phyloP scores from a whole-genome alignment of 2,329 filamentous ascomycete species.

The Pseudogymnoascus sp. region DNA sequence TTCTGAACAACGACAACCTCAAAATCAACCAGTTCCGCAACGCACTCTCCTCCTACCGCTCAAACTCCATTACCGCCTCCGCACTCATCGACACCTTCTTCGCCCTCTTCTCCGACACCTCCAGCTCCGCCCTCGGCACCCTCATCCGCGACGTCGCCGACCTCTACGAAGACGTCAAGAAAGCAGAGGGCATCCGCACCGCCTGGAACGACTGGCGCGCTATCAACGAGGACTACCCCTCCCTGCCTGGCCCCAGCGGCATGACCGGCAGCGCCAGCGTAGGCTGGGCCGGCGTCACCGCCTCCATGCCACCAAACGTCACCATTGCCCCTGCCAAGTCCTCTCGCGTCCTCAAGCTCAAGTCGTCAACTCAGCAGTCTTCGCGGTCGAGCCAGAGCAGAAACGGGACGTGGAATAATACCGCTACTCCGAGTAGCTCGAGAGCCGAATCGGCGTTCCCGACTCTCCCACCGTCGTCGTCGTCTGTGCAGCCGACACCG shows the following conservation, averaged over 20 bases:
- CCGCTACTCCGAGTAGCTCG: conserved; percentile 19
- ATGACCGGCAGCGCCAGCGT: conserved; percentile 44
- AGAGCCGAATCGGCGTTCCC: not conserved
- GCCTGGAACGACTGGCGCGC: conserved; percentile 95
- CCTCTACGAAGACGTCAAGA: conserved; percentile 75
- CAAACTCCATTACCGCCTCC: conserved; percentile 58
- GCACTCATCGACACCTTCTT: conserved; percentile 85
- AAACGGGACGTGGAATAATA: conserved; percentile 43
- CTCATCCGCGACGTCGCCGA: conserved; percentile 87
- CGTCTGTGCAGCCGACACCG: conserved; percentile 26
- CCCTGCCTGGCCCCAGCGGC: conserved; percentile 66
- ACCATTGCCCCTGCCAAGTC: conserved; percentile 51
- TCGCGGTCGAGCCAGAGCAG: conserved; percentile 50
- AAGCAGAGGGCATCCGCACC: conserved; percentile 64
- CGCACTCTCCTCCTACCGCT: conserved; percentile 70
- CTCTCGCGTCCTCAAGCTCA: conserved; percentile 53
- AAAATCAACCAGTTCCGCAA: conserved; percentile 73
- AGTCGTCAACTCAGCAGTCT: conserved; percentile 61
- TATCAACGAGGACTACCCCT: conserved; percentile 92
- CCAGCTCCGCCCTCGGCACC: conserved; percentile 74
- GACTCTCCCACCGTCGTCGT: not conserved
- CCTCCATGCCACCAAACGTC: conserved; percentile 25
- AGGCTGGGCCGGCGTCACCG: conserved; percentile 26
- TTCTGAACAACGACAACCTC: conserved; percentile 66
- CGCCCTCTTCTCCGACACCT: conserved; percentile 68